Base-by-base conservation (phyloP, 2,329 filamentous ascomycete genomes). In the Aspergillus eucalypticola region DNA sequence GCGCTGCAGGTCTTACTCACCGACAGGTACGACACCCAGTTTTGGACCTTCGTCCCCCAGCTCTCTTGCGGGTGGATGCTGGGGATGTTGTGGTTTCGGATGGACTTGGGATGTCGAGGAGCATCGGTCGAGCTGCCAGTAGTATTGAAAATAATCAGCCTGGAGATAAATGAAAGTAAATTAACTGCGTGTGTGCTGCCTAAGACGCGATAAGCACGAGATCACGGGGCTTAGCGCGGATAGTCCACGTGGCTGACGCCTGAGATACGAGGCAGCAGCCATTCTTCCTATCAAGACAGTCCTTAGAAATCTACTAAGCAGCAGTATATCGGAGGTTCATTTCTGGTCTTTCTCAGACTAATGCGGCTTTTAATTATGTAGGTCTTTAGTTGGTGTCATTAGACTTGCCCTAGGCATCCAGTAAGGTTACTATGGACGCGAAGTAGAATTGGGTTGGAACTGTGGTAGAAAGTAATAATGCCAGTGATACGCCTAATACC, bases 1-100 rank as follows among this genome's bases (percentile, higher is more conserved):
- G 21, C 3, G 21, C 21, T 21, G 21, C 21, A 3, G 21, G 21
- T 21, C 21, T n/a, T n/a, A n/a, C 51, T 53, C 35, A 53, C 51
- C 51, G 51, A 53, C 51, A 53, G 15, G 51, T 53, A 10, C 51
- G 51, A 53, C 51, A 53, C 6, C 50, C 50, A 11, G 50, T 39
- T 15, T n/a, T 41, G 51, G 51, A 53, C 21, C 51, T 38, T 8
- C 13, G 13, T 3, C 51, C 32, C 15, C 10, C 35, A 21, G 51
- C 13, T 53, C 38, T 53, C 21, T 4, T 21, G 19, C 21, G 32
- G 7, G 21, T 39, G 51, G 13, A 8, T 21, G 29, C 19, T 35
- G 50, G 27, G 44, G 21, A n/a, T 3, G 19, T 44, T 15, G 19
- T 21, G 2, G 3, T 21, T 5, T 21, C 41, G 41, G 41, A 44